Base-by-base conservation (phyloP, 176 grass and related monocot genomes). In the Miscanthus lutarioriparius region DNA sequence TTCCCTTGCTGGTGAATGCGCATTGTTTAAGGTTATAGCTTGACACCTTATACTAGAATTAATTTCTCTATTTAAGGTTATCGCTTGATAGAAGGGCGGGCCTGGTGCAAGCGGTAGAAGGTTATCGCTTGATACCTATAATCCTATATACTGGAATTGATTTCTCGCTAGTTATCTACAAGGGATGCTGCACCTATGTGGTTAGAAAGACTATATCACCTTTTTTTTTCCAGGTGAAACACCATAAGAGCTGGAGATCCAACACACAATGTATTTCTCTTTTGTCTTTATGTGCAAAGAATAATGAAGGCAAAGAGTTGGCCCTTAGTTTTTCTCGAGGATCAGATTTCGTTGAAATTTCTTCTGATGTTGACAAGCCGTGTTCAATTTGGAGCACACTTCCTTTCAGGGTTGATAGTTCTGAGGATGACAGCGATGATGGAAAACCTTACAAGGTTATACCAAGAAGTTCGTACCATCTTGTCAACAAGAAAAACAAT, bases 401-500 rank as follows among this genome's bases (percentile, higher is more conserved):
- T 76, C 86, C 94, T 85, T 64, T 82, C 37, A 71, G 78, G 35
- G 40, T 59, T 82, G 86, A 85, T 81, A 87, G 69, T 81, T 86
- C 74, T 82, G 94, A 91, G 68, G 91, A 90, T 67, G 86, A 91
- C 7, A 25, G 80, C 30, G 88, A 91, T 66, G 80, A 82, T 87
- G 83, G 66, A 36, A 89, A 76, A 87, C 82, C 84, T 89, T 93
- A 22, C 65, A 91, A 85, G 64, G 64, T 89, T 87, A 77, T 87
- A 75, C 85, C 86, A 69, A 79, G 75, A 78, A 75, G 74, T 83
- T 85, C 81, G 22, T 93, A 87, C 81, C 73, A 96, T 86, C 83
- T 96, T 66, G 81, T 96, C 61, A 96, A 96, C 80, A 84, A 85
- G 86, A 96, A 96, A 90, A 96, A 79, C 77, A 87, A 76, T 81